These are phyloP conservation scores for Coccomyxa subellipsoidea DNA, from an alignment of 163 green algal genomes.

Conservation along the genomic window DNA sequence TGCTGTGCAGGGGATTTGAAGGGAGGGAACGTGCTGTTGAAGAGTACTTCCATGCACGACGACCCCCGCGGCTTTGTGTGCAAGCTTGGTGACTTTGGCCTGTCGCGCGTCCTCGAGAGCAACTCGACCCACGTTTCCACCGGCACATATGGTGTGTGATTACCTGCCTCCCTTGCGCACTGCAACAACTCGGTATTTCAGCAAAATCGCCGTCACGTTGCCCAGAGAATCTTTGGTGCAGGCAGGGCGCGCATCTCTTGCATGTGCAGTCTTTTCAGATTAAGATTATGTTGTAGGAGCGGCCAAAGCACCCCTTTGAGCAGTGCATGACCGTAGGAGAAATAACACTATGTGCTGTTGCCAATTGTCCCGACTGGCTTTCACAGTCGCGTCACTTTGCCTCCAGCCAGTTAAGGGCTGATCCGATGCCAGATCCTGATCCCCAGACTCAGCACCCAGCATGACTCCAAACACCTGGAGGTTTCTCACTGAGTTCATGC, in stretches of 20 bases:
- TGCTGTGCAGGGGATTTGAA: slow-evolving; percentile 69
- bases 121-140: slow-evolving; percentile 29
- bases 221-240: neutral
- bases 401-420: too few species aligned
- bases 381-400: too few species aligned
- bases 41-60: slow-evolving; percentile 34
- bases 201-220: too few species aligned
- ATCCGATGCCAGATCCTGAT: too few species aligned
- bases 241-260: neutral
- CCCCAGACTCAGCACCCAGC: too few species aligned
- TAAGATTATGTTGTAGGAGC: too few species aligned
- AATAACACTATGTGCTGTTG: too few species aligned
- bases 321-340: too few species aligned
- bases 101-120: slow-evolving; percentile 19
- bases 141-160: slow-evolving; percentile 28
- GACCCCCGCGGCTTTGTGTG: slow-evolving; percentile 53
- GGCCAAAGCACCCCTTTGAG: too few species aligned
- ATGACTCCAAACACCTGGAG: too few species aligned
- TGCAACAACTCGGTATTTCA: neutral
- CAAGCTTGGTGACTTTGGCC: slow-evolving; percentile 41
- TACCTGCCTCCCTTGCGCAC: neutral
- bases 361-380: too few species aligned
- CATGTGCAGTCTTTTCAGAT: neutral
- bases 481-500: too few species aligned
- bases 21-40: slow-evolving; percentile 71